Evolutionary conservation across 345 rosid species (phyloP).

Genomic region (Boechera retrofracta): DNA sequence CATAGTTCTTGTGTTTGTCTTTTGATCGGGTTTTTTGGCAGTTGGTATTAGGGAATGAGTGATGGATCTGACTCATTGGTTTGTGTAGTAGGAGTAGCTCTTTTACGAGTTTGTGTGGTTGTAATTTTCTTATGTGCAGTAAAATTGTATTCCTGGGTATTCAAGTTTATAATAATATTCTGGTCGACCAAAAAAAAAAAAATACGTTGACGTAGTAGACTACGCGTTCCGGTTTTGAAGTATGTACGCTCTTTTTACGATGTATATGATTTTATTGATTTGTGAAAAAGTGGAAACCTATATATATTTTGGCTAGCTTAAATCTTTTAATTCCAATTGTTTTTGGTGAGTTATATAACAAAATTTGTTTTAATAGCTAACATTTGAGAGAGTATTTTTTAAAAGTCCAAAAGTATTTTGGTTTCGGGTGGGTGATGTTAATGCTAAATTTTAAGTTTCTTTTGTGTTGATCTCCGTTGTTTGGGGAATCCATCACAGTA

Average conservation of each 20-base stretch:
- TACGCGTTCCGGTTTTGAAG: slow-evolving; percentile 16
- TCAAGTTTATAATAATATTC: no score
- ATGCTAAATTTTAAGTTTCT: background rate
- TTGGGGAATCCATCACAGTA: slow-evolving; percentile 13
- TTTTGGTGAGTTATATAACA: slow-evolving; percentile 11
- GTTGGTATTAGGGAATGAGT: no score
- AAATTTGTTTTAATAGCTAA: background rate
- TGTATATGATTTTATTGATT: background rate
- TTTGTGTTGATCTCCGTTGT: slow-evolving; percentile 24
- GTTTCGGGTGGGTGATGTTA: slow-evolving; percentile 11
- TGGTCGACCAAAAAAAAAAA: no score
- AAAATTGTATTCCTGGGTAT: no score
- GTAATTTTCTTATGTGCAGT: no score
- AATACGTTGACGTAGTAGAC: background rate
- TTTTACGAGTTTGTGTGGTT: no score
- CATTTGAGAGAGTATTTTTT: background rate
- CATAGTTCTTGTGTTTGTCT: no score
- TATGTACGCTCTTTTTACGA: slow-evolving; percentile 18
- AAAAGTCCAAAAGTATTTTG: slow-evolving; percentile 5
- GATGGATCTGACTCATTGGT: no score
- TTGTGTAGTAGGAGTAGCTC: no score
- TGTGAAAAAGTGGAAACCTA: background rate
- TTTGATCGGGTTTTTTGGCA: no score
- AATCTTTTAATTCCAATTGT: background rate
- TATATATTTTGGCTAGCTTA: background rate